A percentile compares a stretch with the other conserved stretches of the same genome.
phyloP scores from a whole-genome alignment of 1,284 basidiomycete species.

The Ganoderma lingzhi region DNA sequence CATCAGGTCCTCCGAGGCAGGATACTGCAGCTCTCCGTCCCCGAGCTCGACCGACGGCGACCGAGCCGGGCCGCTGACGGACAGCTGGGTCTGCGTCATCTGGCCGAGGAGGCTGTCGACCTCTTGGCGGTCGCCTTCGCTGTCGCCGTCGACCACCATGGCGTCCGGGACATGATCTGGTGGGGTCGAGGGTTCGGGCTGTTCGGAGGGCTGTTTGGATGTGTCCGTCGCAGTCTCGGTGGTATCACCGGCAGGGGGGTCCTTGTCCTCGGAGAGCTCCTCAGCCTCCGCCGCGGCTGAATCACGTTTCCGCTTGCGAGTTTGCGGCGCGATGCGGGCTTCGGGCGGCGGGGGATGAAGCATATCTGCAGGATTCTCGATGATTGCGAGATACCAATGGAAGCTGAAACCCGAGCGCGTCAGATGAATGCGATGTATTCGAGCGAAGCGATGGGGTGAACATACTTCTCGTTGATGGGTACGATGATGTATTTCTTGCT shows the following conservation, averaged over 20 bases:
- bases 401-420: slow-evolving; percentile 58
- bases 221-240: slow-evolving; percentile 5
- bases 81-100: slow-evolving; percentile 21
- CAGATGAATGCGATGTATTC: slow-evolving; percentile 10
- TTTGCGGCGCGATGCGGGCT: slow-evolving; percentile 36
- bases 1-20: slow-evolving; percentile 28
- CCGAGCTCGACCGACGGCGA: slow-evolving; percentile 8
- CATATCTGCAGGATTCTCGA: slow-evolving; percentile 81
- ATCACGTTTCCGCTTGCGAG: slow-evolving; percentile 43
- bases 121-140: slow-evolving; percentile 35
- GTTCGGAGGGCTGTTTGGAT: slow-evolving; percentile 5
- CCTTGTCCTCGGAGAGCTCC: slow-evolving; percentile 11
- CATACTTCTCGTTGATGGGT: slow-evolving; percentile 96
- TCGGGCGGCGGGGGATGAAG: slow-evolving; percentile 53
- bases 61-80: not conserved
- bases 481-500: slow-evolving; percentile 92
- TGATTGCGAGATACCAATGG: slow-evolving; percentile 98
- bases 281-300: slow-evolving; percentile 17
- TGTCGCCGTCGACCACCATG: slow-evolving; percentile 27
- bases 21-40: slow-evolving; percentile 31
- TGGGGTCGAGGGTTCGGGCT: slow-evolving; percentile 7
- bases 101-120: slow-evolving; percentile 37
- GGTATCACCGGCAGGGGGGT: not conserved
- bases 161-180: slow-evolving; percentile 5
- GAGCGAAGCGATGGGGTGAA: slow-evolving; percentile 13